Conservation (phyloP, 257 asterid genomes). For the Solanum bulbocastanum region DNA sequence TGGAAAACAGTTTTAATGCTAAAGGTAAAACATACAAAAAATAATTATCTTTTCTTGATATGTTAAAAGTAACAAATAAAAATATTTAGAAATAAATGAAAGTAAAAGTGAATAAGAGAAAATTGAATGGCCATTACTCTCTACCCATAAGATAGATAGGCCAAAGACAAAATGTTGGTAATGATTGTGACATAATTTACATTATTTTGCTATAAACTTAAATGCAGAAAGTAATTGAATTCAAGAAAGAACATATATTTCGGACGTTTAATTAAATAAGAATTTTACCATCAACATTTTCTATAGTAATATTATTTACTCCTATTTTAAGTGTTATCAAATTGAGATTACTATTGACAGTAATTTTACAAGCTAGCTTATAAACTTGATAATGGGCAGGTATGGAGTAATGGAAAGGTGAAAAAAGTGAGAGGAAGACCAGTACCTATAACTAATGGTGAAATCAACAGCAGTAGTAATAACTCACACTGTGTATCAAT, state of each 20-base stretch:
- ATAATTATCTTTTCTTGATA: too few species aligned
- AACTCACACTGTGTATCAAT: constrained; percentile 18
- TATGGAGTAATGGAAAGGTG: constrained; percentile 79
- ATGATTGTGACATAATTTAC: neutral
- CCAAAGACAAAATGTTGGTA: neutral
- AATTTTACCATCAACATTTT: neutral
- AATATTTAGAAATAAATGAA: too few species aligned
- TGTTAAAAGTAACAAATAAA: too few species aligned
- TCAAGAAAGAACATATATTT: neutral
- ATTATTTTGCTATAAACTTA: neutral
- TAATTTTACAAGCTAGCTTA: neutral
- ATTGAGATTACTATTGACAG: neutral
- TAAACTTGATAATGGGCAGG: constrained; percentile 19
- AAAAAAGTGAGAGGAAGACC: constrained; percentile 65
- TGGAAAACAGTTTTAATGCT: neutral
- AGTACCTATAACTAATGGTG: neutral
- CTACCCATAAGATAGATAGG: neutral
- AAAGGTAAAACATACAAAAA: neutral
- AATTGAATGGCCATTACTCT: neutral
- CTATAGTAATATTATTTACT: neutral
- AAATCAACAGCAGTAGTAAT: neutral
- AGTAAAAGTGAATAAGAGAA: neutral
- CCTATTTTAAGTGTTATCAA: neutral
- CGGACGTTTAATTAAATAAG: neutral
- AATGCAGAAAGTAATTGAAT: neutral